Base-by-base conservation (phyloP, 2,329 filamentous ascomycete genomes). In the Ceratocystis albifundus region DNA sequence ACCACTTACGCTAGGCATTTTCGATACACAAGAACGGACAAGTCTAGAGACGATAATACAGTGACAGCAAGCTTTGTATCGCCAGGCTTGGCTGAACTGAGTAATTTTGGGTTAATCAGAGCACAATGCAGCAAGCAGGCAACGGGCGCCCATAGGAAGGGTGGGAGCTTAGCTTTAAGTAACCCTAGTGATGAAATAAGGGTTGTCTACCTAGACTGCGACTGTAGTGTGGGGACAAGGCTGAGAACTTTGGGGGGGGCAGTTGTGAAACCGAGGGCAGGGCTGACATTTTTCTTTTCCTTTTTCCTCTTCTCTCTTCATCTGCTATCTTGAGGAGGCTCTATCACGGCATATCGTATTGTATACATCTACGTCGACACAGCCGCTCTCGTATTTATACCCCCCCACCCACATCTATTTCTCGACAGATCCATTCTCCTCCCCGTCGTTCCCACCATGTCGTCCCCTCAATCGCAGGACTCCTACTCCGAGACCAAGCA, bases 401-500 rank as follows among this genome's bases (percentile, higher is more conserved):
- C 12, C 3, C 12, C 36, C 6, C 46, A 20, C 7, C 46, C 46
- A n/a, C 15, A n/a, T n/a, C 20, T 22, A 22, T 10, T n/a, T 20
- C 46, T 22, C 46, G 46, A 48, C 20, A 48, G 17, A 48, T 22
- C 6, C 4, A 20, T 32, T 4, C 25, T 4, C 57, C 17, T 4
- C 22, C 32, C 20, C 46, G 17, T 22, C 59, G 17, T 36, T 68
- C 68, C 66, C 50, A 71, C 69, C 63, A 86, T 87, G 84, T 80
- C 84, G 32, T 80, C 82, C 32, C 62, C 62, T 17, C 66, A 50
- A 6, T 63, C 65, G 28, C 61, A 46, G 59, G 74, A 74, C 65
- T 76, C 77, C 41, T 72, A 78, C 70, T 73, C 74, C 63, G 75
- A 73, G 68, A 78, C 81, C 72, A 81, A 80, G 72, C 79, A 79